A percentile compares a stretch with the other conserved stretches of the same genome.
phyloP scores from a whole-genome alignment of 768 basidiomycete species.

The Leccinum variicolor region DNA sequence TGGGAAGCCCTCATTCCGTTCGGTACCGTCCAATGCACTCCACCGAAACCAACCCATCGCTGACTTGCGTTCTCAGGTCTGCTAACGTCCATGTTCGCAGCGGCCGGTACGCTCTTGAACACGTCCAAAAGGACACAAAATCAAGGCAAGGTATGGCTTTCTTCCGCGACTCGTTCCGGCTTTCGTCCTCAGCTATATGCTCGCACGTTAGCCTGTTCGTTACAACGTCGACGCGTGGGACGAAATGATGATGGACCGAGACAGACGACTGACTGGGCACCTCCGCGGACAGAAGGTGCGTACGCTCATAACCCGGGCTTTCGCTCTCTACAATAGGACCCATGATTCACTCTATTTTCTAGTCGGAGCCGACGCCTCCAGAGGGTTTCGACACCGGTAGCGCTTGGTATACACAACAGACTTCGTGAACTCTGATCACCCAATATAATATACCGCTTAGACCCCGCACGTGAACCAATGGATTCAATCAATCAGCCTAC shows the following conservation, averaged over 20 bases:
- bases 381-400: constrained; percentile 69
- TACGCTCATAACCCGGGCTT: constrained; percentile 7
- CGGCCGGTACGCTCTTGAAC: constrained; percentile 84
- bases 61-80: constrained; percentile 51
- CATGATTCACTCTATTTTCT: neutral
- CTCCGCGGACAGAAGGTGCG: constrained; percentile 82
- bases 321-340: neutral
- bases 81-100: constrained; percentile 83
- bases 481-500: neutral
- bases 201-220: constrained; percentile 62
- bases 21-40: constrained; percentile 42
- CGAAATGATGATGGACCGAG: constrained; percentile 93
- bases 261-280: constrained; percentile 84
- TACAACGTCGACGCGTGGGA: constrained; percentile 91
- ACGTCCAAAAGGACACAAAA: constrained; percentile 78
- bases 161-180: neutral
- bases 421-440: constrained; percentile 27
- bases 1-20: constrained; percentile 98
- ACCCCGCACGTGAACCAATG: neutral
- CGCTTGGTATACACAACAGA: constrained; percentile 67
- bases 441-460: constrained; percentile 20
- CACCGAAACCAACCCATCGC: neutral
- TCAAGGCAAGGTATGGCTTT: constrained; percentile 72
- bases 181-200: neutral
- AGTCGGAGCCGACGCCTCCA: constrained; percentile 71